Evolutionary conservation across 768 basidiomycete genomes (phyloP).

Genomic region (Phylloporus arenicola): DNA sequence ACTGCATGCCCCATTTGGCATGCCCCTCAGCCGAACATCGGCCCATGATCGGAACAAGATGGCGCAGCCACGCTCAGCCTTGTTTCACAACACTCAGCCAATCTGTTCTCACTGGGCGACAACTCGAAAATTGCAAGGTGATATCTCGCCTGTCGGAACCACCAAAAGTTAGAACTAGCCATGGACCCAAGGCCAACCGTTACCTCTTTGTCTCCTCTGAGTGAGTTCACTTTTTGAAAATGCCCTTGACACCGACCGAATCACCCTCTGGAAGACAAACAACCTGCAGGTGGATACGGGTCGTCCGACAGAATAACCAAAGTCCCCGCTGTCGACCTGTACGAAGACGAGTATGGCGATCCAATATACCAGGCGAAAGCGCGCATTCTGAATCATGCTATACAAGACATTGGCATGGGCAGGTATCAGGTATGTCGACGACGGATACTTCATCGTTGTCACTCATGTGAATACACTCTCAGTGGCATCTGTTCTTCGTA

Average conservation of each 20-base stretch:
- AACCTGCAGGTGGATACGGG: neutral
- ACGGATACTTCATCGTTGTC: neutral
- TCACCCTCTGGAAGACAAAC: neutral
- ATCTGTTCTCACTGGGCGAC: neutral
- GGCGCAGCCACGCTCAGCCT: too few relatives aligned
- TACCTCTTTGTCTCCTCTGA: neutral
- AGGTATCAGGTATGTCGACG: constrained; percentile 40
- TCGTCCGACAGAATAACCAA: neutral
- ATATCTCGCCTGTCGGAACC: too few relatives aligned
- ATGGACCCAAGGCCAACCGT: neutral
- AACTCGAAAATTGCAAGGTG: too few relatives aligned
- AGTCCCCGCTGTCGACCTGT: constrained; percentile 21
- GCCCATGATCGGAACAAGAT: too few relatives aligned
- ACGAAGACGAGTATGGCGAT: constrained; percentile 35
- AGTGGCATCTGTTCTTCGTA: constrained; percentile 38
- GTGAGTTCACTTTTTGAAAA: neutral
- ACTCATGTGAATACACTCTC: neutral
- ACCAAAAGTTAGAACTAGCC: too few relatives aligned
- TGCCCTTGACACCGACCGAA: neutral
- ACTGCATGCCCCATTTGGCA: too few relatives aligned
- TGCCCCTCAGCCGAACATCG: too few relatives aligned
- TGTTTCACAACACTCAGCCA: too few relatives aligned
- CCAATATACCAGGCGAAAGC: constrained; percentile 49
- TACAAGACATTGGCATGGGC: constrained; percentile 55
- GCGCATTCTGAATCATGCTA: constrained; percentile 38